phyloP scores from a whole-genome alignment of 768 basidiomycete genomes.

The Naganishia vaughanmartiniae region DNA sequence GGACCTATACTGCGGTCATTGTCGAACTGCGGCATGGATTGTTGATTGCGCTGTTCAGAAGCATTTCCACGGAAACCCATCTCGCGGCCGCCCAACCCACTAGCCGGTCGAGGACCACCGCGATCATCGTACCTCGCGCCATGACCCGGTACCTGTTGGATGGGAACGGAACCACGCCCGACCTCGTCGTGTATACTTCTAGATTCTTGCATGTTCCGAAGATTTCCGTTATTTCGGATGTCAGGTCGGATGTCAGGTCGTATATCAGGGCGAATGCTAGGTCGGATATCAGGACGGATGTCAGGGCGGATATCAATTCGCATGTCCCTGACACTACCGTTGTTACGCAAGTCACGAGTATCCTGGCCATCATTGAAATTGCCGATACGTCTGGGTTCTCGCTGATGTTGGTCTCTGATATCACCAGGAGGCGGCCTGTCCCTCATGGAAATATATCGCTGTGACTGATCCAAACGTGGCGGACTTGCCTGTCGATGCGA shows the following conservation, averaged over 20 bases:
- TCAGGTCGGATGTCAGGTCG: too few relatives aligned
- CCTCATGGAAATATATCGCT: background rate
- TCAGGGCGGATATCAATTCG: background rate
- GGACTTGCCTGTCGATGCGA: conserved; percentile 1
- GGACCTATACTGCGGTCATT: background rate
- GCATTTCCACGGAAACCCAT: background rate
- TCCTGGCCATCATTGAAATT: background rate
- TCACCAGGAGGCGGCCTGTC: background rate
- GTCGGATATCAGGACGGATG: too few relatives aligned
- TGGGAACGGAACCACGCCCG: background rate
- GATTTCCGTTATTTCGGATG: background rate
- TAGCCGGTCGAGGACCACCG: background rate
- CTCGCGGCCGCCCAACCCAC: background rate
- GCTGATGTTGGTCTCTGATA: background rate
- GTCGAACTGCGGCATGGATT: background rate
- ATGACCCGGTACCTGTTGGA: background rate
- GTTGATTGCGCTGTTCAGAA: background rate
- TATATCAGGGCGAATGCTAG: too few relatives aligned
- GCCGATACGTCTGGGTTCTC: background rate
- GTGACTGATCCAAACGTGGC: background rate
- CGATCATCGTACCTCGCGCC: conserved; percentile 1
- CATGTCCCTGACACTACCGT: background rate
- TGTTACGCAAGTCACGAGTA: background rate
- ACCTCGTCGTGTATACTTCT: background rate
- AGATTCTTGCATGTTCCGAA: background rate